Evolutionary conservation across 2,329 filamentous ascomycete species (phyloP).

Genomic region (Didymellaceae sp.): DNA sequence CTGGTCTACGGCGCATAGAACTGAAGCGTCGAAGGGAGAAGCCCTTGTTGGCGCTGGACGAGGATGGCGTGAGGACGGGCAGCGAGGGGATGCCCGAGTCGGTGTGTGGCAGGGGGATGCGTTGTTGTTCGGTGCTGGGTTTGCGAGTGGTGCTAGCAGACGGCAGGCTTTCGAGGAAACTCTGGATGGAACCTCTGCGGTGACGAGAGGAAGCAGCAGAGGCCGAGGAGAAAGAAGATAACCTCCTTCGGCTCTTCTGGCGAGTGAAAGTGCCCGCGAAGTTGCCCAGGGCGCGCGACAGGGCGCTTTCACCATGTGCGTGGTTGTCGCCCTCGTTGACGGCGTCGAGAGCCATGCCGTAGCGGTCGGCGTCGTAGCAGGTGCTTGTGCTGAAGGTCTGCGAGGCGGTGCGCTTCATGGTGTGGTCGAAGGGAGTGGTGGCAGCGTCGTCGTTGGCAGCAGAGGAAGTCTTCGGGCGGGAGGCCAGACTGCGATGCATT

Average conservation of each 20-base stretch:
- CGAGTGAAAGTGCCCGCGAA: conserved; percentile 39
- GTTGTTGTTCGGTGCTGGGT: conserved; percentile 30
- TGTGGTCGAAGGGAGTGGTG: conserved; percentile 31
- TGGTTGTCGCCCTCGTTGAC: conserved; percentile 37
- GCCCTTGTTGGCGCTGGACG: conserved; percentile 25
- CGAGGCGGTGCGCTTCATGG: conserved; percentile 48
- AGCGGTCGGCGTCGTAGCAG: conserved; percentile 31
- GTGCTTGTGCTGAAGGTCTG: conserved; percentile 44
- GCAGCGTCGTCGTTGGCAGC: conserved; percentile 49
- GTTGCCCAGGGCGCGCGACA: conserved; percentile 40
- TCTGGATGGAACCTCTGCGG: conserved; percentile 40
- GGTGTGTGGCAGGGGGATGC: conserved; percentile 38
- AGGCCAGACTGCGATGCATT: conserved; percentile 48
- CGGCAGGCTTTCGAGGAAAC: conserved; percentile 33
- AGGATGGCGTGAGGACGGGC: conserved; percentile 17
- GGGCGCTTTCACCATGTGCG: conserved; percentile 34
- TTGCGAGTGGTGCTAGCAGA: conserved; percentile 27
- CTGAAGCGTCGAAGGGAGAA: conserved; percentile 40
- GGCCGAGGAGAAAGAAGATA: conserved; percentile 42
- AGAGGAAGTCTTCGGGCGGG: conserved; percentile 52
- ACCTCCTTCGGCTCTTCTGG: conserved; percentile 42
- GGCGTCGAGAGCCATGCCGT: conserved; percentile 33
- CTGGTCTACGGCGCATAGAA: conserved; percentile 42
- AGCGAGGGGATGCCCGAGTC: conserved; percentile 41
- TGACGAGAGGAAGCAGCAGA: conserved; percentile 25